Base-by-base conservation (phyloP, 2,329 filamentous ascomycete genomes). In the Colletotrichum camelliae region DNA sequence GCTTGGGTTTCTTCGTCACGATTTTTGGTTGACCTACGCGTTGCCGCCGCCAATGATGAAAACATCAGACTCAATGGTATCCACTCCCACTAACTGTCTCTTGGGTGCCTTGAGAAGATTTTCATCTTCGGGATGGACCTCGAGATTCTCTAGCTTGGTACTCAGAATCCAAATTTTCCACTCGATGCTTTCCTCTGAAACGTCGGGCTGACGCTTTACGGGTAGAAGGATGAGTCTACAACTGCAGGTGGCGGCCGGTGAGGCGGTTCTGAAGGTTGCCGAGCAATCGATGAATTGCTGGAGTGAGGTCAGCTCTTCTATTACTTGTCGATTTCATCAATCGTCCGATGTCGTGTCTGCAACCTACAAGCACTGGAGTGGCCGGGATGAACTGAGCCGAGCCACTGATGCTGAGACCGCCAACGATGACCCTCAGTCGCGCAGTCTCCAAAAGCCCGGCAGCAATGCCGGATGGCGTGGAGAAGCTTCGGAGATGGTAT, bases 111-210 rank as follows among this genome's bases (percentile, higher is more conserved):
- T 65, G 0, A 85, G 79, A 3, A 81, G 69, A 0, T 48, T 39
- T 66, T 80, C 76, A 64, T 84, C 77, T 58, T 86, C 84, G 1
- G 80, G 77, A n/a, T 80, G 78, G 1, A 71, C 21, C 24, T 77
- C 71, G 5, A 83, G 62, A 21, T 73, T 72, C 16, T 77, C 79
- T 8, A 84, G 67, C 78, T 80, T 81, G 3, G 83, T 85, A n/a
- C 68, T 72, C 61, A 85, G 39, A 1, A 79, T 70, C 83, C 83
- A 85, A 18, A 85, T 83, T 74, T 82, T 85, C 83, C 83, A 85
- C 18, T 18, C 43, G 8, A 65, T 24, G n/a, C 5, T 13, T 13
- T 18, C 21, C 8, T 70, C 18, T 9, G 77, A 39, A 3, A 33
- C 57, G 2, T 64, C 77, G 5, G 27, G 64, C 4, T n/a, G 15